Evolutionary conservation across 1,284 basidiomycete genomes (phyloP).

Genomic region (Ganoderma resinaceum): DNA sequence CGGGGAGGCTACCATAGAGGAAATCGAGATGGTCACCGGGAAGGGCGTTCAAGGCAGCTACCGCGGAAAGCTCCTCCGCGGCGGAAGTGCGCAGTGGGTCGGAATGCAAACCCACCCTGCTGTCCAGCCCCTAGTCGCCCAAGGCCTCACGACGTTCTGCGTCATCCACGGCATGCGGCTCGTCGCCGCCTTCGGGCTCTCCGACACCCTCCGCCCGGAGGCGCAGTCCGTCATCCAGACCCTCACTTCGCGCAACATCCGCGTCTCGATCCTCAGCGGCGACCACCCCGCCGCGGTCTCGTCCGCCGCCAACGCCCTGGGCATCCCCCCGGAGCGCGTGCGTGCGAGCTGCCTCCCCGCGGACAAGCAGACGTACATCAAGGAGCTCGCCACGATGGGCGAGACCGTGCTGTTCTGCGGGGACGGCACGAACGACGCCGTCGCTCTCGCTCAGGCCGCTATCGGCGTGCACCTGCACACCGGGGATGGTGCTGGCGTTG

Average conservation of each 20-base stretch:
- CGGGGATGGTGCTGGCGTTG: constrained; percentile 44
- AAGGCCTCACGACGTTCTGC: constrained; percentile 46
- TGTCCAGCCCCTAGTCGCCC: constrained; percentile 32
- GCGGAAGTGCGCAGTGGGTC: constrained; percentile 47
- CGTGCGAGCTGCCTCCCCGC: constrained; percentile 56
- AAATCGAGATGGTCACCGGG: constrained; percentile 44
- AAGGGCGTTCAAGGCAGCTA: constrained; percentile 44
- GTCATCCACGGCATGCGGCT: constrained; percentile 42
- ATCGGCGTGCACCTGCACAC: constrained; percentile 54
- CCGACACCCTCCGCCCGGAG: constrained; percentile 56
- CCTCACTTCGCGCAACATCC: constrained; percentile 47
- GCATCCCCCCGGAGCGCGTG: constrained; percentile 49
- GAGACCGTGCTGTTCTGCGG: constrained; percentile 49
- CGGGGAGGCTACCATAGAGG: constrained; percentile 19
- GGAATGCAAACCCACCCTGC: constrained; percentile 33
- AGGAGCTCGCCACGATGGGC: constrained; percentile 37
- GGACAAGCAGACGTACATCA: constrained; percentile 57
- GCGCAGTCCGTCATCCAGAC: constrained; percentile 46
- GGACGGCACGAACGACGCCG: constrained; percentile 61
- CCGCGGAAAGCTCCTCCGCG: constrained; percentile 38
- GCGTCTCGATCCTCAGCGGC: constrained; percentile 59
- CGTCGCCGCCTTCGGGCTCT: constrained; percentile 52
- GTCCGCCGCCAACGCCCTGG: constrained; percentile 51
- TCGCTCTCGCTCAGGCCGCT: constrained; percentile 59
- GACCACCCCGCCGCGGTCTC: constrained; percentile 60